Evolutionary conservation across 805 yeast genomes (phyloP), one percentile per base, ranked within the genome.

Genomic region (Scheffersomyces amazonensis): DNA sequence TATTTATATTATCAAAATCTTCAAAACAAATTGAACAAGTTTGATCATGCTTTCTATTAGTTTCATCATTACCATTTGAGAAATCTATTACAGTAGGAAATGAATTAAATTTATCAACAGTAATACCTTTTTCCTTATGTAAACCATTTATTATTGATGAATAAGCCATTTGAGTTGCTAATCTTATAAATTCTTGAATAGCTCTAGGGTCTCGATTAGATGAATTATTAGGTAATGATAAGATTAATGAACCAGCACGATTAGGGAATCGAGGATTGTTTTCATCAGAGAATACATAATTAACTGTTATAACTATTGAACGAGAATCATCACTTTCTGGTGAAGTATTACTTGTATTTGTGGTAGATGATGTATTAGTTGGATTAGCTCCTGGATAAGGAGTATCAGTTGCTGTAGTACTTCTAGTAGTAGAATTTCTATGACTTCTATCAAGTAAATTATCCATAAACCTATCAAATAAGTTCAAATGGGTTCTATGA

Each of bases 81-180:
- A 29, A 23, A 7, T 17, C 10, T 15, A 34, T 29, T 16, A 42
- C 34, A 1, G 64, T 51, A 5, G 78, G 75, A 39, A 82, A 69
- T 5, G 66, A 60, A 22, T 74, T 74, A 58, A 83, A 82, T 22
- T 64, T 66, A 18, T 74, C 75, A 16, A 67, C 56, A 0, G 82
- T 63, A 3, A 81, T 66, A 8, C 87, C 87, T 25, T 71, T 66
- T 15, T 71, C 65, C 39, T 67, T 69, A 40, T 71, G 66, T 21
- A 73, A 62, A 28, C 74, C 69, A 16, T 75, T 71, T 3, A 77
- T 69, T 25, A 83, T 75, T 12, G 87, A 78, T 28, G 82, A 64
- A 54, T 81, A 69, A 1, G 89, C 89, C 58, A 83, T 71, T 18
- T 80, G 78, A 0, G 90, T 81, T 2, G 89, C 88, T 40, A 83